Conservation (phyloP, 345 rosid species). For the Citrus hindsii region DNA sequence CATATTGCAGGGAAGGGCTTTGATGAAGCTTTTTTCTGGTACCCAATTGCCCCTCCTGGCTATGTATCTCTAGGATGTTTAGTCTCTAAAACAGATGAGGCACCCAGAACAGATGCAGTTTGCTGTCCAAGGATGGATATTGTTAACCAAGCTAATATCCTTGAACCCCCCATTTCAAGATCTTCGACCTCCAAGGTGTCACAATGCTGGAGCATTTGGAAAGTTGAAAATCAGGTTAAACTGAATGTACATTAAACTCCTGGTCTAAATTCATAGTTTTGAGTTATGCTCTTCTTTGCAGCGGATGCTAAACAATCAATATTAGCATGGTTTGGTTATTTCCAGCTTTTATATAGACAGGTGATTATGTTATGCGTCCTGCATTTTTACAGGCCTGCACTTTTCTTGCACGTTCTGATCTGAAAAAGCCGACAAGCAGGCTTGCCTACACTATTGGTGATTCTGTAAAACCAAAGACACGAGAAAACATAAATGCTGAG, state of each 20-base stretch:
- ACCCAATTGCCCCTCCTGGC: conserved; percentile 96
- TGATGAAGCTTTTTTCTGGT: conserved; percentile 93
- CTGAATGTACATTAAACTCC: conserved; percentile 5
- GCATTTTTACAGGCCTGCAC: conserved; percentile 78
- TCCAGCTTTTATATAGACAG: not conserved
- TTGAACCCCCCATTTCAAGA: conserved; percentile 74
- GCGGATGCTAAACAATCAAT: not conserved
- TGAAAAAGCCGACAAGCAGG: conserved; percentile 74
- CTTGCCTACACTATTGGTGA: conserved; percentile 84
- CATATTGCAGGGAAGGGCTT: conserved; percentile 81
- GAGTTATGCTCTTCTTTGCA: not conserved
- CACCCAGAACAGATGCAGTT: conserved; percentile 56
- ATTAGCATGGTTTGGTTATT: not conserved
- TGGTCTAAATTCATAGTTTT: conserved; percentile 6
- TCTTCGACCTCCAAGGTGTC: conserved; percentile 70
- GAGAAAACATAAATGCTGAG: conserved; percentile 81
- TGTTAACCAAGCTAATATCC: conserved; percentile 77
- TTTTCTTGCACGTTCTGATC: conserved; percentile 88
- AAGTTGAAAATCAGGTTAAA: conserved; percentile 95
- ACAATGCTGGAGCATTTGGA: conserved; percentile 98
- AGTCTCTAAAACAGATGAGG: conserved; percentile 69
- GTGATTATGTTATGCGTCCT: conserved; percentile 1
- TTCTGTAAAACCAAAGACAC: conserved; percentile 80
- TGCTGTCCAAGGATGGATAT: conserved; percentile 97
- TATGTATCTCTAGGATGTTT: conserved; percentile 92